These are phyloP conservation scores for Pulveroboletus sp. DNA, from an alignment of 1,284 basidiomycete species.

Conservation along the genomic window DNA sequence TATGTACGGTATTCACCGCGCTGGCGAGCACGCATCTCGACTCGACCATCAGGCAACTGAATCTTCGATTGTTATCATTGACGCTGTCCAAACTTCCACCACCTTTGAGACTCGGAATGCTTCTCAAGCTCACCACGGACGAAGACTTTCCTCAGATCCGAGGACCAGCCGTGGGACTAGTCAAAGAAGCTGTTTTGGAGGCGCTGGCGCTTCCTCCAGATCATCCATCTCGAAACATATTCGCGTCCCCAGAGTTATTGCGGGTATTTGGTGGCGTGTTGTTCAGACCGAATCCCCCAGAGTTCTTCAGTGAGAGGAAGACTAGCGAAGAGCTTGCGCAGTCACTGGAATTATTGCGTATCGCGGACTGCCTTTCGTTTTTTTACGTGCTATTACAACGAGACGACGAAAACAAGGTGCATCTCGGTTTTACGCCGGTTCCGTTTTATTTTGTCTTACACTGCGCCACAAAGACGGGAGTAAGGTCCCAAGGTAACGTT, in stretches of 20 bases:
- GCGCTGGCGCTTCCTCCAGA: constrained; percentile 39
- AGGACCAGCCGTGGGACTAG: constrained; percentile 62
- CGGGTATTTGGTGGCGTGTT: constrained; percentile 30
- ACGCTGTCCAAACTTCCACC: constrained; percentile 50
- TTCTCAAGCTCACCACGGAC: constrained; percentile 53
- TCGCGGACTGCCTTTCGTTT: constrained; percentile 36
- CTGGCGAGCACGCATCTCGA: constrained; percentile 64
- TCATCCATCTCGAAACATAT: constrained; percentile 17
- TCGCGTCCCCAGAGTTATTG: constrained; percentile 29
- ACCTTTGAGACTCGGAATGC: constrained; percentile 50
- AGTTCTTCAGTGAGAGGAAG: constrained; percentile 21
- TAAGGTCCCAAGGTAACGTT: constrained; percentile 22
- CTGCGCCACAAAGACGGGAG: constrained; percentile 23
- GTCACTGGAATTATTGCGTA: constrained; percentile 34
- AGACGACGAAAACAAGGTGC: constrained; percentile 28
- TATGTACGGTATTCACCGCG: constrained; percentile 51
- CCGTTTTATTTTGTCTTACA: constrained; percentile 1
- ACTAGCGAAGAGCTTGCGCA: constrained; percentile 27
- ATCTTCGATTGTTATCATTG: constrained; percentile 58
- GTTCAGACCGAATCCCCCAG: constrained; percentile 31
- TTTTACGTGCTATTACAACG: constrained; percentile 35
- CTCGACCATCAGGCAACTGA: constrained; percentile 54
- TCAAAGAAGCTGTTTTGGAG: constrained; percentile 65
- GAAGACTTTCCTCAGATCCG: constrained; percentile 61
- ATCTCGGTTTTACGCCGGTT: neutral